Evolutionary conservation across 2,329 filamentous ascomycete genomes (phyloP).

Genomic region (Alternaria infectoria): DNA sequence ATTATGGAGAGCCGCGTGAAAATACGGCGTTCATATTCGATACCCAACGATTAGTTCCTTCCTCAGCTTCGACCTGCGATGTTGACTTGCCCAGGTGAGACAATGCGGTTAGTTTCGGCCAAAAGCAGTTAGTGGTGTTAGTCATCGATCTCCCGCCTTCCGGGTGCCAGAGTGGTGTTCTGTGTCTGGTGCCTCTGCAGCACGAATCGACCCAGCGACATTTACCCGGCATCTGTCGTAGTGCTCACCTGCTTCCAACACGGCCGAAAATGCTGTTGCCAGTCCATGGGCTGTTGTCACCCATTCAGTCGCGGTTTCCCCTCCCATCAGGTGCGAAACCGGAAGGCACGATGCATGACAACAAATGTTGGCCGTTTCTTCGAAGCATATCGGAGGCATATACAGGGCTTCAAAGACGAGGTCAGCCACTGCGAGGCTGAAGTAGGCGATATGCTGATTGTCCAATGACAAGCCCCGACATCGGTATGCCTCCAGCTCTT

Average conservation of each 20-base stretch:
- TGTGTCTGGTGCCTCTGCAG: background rate
- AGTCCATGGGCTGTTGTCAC: background rate
- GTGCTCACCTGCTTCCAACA: background rate
- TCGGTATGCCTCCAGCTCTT: background rate
- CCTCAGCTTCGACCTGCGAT: background rate
- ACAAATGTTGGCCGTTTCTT: background rate
- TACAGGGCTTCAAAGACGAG: background rate
- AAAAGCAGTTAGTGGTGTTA: background rate
- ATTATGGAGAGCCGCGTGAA: background rate
- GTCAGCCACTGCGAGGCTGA: background rate
- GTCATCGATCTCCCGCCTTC: background rate
- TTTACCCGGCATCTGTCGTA: background rate
- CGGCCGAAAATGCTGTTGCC: background rate
- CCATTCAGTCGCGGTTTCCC: background rate
- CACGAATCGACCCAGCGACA: background rate
- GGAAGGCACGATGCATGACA: background rate
- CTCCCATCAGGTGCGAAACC: background rate
- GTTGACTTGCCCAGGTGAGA: background rate
- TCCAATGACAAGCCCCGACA: background rate
- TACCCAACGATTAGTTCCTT: constrained; percentile 21
- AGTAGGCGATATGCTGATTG: background rate
- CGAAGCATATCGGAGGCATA: background rate
- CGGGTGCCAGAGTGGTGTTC: background rate
- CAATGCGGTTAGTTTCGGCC: background rate
- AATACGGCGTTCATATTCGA: constrained; percentile 16